Percentiles rank a stretch among this genome's conserved stretches.
These are phyloP conservation scores for Pseudohalonectria lignicola DNA, from an alignment of 2,329 filamentous ascomycete genomes.

Conservation along the genomic window DNA sequence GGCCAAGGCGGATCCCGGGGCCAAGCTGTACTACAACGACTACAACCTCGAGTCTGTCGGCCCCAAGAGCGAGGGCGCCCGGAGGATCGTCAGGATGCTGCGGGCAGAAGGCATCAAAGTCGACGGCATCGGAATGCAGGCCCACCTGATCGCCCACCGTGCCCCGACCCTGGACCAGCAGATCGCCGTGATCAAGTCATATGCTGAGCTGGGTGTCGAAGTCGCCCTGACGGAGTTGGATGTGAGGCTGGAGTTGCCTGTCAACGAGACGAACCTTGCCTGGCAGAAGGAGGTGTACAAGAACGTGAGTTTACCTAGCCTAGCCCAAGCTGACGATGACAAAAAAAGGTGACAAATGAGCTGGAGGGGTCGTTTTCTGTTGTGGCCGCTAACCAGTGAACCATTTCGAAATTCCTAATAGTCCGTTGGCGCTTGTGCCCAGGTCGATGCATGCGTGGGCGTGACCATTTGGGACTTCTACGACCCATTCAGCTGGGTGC, in stretches of 20 bases:
- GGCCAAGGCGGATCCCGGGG: slow-evolving; percentile 25
- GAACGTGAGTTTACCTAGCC: no score
- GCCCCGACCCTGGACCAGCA: slow-evolving; percentile 23
- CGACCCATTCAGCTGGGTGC: slow-evolving; percentile 5
- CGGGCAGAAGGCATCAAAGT: slow-evolving; percentile 26
- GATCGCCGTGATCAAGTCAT: slow-evolving; percentile 23
- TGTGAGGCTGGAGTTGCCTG: slow-evolving; percentile 3
- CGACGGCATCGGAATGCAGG: slow-evolving; percentile 35
- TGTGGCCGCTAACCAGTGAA: no score
- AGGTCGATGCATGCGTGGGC: slow-evolving; percentile 3
- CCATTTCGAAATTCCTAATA: background rate
- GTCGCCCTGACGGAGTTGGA: slow-evolving; percentile 38
- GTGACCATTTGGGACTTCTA: slow-evolving; percentile 5
- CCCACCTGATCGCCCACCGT: slow-evolving; percentile 30
- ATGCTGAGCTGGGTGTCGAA: slow-evolving; percentile 27
- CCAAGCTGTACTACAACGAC: slow-evolving; percentile 41
- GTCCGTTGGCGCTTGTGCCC: slow-evolving; percentile 2
- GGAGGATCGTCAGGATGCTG: slow-evolving; percentile 15
- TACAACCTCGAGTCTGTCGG: slow-evolving; percentile 31
- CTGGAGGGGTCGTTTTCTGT: no score
- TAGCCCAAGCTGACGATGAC: no score
- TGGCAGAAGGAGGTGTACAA: slow-evolving; percentile 3
- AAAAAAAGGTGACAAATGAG: no score
- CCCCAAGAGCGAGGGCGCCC: slow-evolving; percentile 15
- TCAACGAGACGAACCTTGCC: slow-evolving; percentile 1